Percentiles rank a stretch among this genome's conserved stretches.
phyloP scores from a whole-genome alignment of 2,329 filamentous ascomycete species.

The Penicillium hesseltinei region DNA sequence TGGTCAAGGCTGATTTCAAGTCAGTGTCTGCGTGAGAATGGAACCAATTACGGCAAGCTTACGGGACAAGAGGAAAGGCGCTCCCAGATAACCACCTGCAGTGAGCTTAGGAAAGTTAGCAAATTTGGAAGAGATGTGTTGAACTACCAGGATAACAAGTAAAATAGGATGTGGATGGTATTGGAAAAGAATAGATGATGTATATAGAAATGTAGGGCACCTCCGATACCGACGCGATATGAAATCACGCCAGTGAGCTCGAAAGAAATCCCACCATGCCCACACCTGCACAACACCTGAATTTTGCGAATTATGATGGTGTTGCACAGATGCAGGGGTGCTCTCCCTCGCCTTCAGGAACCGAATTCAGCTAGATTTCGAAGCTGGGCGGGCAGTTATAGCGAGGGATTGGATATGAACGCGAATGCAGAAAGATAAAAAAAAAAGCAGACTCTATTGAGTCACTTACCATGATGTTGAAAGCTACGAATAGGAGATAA shows the following conservation, averaged over 20 bases:
- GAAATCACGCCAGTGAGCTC: conserved; percentile 59
- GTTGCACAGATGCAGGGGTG: conserved; percentile 63
- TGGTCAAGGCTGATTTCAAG: conserved; percentile 64
- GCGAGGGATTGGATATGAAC: conserved; percentile 51
- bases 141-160: conserved; percentile 23
- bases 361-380: conserved; percentile 66
- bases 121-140: conserved; percentile 26
- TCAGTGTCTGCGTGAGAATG: conserved; percentile 23
- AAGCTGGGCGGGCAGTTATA: conserved; percentile 77
- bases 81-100: conserved; percentile 39
- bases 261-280: conserved; percentile 74
- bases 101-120: conserved; percentile 37
- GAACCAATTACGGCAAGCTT: conserved; percentile 18
- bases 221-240: conserved; percentile 62
- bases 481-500: conserved; percentile 72
- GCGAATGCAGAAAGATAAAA: conserved; percentile 17
- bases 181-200: conserved; percentile 21
- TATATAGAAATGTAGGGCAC: conserved; percentile 60
- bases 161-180: conserved; percentile 22
- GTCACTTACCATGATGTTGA: conserved; percentile 73
- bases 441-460: conserved; percentile 15
- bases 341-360: conserved; percentile 84
- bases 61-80: conserved; percentile 40
- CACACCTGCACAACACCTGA: conserved; percentile 61
- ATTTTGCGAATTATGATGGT: conserved; percentile 59